Evolutionary conservation across 371 early-diverging fungal genomes (phyloP).

Genomic region (Quaeritorhiza haematococci): DNA sequence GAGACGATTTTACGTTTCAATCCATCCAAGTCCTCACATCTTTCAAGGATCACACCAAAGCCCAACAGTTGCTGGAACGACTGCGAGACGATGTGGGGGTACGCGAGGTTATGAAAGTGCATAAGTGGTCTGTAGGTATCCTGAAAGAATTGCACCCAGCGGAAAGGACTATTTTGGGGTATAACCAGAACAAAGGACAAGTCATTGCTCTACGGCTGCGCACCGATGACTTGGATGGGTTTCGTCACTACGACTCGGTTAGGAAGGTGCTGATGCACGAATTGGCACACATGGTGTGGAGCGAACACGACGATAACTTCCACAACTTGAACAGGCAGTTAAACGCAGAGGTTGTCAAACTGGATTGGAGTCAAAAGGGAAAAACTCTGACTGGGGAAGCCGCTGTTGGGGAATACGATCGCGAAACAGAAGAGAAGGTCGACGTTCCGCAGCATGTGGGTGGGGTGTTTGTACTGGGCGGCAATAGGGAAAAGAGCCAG

Average conservation of each 20-base stretch:
- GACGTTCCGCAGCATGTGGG: slow-evolving; percentile 15
- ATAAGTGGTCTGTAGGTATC: slow-evolving; percentile 71
- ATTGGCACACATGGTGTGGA: slow-evolving; percentile 71
- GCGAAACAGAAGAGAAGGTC: slow-evolving; percentile 14
- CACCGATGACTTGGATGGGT: slow-evolving; percentile 82
- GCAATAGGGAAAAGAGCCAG: slow-evolving; percentile 6
- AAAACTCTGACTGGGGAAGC: not conserved
- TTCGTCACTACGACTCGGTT: slow-evolving; percentile 69
- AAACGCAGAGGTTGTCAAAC: slow-evolving; percentile 62
- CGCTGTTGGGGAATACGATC: slow-evolving; percentile 8
- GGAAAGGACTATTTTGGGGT: slow-evolving; percentile 76
- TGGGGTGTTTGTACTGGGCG: slow-evolving; percentile 33
- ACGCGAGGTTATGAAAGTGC: slow-evolving; percentile 64
- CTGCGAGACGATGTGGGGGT: slow-evolving; percentile 58
- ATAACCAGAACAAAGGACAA: slow-evolving; percentile 79
- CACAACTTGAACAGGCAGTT: slow-evolving; percentile 73
- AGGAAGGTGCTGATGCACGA: slow-evolving; percentile 82
- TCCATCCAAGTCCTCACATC: slow-evolving; percentile 57
- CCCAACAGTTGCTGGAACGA: slow-evolving; percentile 59
- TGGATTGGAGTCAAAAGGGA: slow-evolving; percentile 48
- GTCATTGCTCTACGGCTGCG: slow-evolving; percentile 79
- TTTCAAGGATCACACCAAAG: slow-evolving; percentile 55
- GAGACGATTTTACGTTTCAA: slow-evolving; percentile 67
- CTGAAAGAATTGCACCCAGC: slow-evolving; percentile 78
- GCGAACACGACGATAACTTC: slow-evolving; percentile 76